Conservation (phyloP, 163 green algal genomes). For the Volvox carteri region DNA sequence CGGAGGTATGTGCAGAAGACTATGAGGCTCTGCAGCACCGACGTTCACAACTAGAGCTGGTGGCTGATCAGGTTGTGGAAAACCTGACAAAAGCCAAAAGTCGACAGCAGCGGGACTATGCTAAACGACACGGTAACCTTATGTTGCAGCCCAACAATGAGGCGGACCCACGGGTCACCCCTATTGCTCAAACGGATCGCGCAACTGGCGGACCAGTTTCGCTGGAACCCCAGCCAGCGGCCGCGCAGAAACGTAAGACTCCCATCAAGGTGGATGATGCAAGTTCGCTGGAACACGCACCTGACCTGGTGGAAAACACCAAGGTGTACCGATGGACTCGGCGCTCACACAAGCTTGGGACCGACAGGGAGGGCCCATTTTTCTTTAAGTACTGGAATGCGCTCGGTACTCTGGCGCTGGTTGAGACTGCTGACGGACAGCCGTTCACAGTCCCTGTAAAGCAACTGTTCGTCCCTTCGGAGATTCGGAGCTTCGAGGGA, state of each 20-base stretch:
- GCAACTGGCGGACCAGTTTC: too few relatives aligned
- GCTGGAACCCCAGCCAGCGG: too few relatives aligned
- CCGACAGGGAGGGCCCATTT: neutral
- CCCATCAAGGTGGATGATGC: too few relatives aligned
- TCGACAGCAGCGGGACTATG: neutral
- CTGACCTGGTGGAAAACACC: neutral
- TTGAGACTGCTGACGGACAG: neutral
- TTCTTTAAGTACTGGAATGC: neutral
- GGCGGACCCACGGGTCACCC: too few relatives aligned
- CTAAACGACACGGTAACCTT: too few relatives aligned
- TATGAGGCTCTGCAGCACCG: neutral
- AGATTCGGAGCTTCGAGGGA: too few relatives aligned
- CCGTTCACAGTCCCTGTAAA: neutral
- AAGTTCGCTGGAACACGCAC: neutral
- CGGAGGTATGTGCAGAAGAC: neutral
- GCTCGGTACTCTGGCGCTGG: neutral
- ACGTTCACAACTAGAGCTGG: neutral
- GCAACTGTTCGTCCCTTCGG: slow-evolving; percentile 24
- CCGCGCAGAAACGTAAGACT: too few relatives aligned
- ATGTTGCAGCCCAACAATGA: too few relatives aligned
- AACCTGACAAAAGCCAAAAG: neutral
- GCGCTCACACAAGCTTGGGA: neutral
- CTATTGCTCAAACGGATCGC: too few relatives aligned
- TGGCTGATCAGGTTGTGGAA: neutral
- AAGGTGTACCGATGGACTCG: neutral